Base-by-base conservation (phyloP, 768 basidiomycete species). In the Boletus huronensis region DNA sequence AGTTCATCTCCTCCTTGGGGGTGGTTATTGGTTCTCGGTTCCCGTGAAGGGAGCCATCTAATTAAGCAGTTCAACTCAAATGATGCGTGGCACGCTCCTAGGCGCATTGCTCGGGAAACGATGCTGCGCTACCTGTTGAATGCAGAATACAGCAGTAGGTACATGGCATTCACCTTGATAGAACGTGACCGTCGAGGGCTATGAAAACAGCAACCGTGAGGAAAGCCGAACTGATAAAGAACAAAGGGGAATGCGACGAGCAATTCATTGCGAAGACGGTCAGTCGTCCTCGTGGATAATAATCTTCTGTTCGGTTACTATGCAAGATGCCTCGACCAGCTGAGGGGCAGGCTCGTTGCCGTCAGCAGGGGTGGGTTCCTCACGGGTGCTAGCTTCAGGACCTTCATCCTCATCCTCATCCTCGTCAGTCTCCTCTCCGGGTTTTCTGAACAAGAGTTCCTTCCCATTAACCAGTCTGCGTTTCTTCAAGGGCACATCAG, bases 391-490 rank as follows among this genome's bases (percentile, higher is more conserved):
- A 17, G 49, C 32, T 21, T 41, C 55, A 10, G 47, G 46, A 32
- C 25, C 38, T 39, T 70, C 75, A 43, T 68, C 71, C 40, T 70
- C 75, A 44, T 68, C 71, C 44, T 69, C 79, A 19, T 81, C 81
- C 10, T 74, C 78, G 45, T 72, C 75, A 47, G 66, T 74, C 52
- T 77, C 80, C 52, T 82, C 82, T 8, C 79, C 82, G 9, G 80
- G 80, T 59, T 69, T 67, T 60, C 72, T 74, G 65, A 85, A 84
- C 34, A 79, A 72, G 17, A 95, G 70, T 63, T 85, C 90, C 62
- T 82, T 81, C 55, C 88, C 92, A 53, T 83, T 89, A 0, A 94
- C 84, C 29, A 96, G 71, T 58, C 93, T 79, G 53, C 92, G 74
- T 70, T 92, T 94, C 77, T 93, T 93, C 46, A 86, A 62, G 1